phyloP scores from a whole-genome alignment of 805 yeast species.

The Metschnikowia lachancei region DNA sequence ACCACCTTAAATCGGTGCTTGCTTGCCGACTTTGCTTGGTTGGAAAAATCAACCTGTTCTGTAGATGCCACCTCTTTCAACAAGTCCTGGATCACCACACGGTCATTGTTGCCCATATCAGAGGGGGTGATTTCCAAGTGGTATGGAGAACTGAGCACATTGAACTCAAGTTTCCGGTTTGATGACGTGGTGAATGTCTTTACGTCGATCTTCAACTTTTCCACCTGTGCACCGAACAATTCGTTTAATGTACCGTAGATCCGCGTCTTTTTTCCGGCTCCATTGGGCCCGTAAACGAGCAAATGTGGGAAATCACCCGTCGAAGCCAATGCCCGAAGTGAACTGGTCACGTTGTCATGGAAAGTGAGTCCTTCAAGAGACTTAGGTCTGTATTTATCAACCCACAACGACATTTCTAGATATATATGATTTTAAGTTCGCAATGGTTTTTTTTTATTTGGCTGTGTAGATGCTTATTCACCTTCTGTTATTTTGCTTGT shows the following conservation, averaged over 20 bases:
- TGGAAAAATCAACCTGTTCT: slow-evolving; percentile 83
- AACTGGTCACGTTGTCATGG: slow-evolving; percentile 61
- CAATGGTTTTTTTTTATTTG: too few relatives aligned
- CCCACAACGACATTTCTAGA: slow-evolving; percentile 84
- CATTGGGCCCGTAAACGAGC: slow-evolving; percentile 90
- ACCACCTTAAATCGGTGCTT: slow-evolving; percentile 70
- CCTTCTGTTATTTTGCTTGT: too few relatives aligned
- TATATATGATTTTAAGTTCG: too few relatives aligned
- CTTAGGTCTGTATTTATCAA: slow-evolving; percentile 87
- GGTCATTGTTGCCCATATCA: slow-evolving; percentile 93
- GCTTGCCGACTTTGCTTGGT: slow-evolving; percentile 37
- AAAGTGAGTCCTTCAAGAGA: slow-evolving; percentile 60
- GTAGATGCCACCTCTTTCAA: slow-evolving; percentile 93
- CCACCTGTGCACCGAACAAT: slow-evolving; percentile 79
- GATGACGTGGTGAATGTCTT: slow-evolving; percentile 75
- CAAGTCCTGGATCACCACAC: slow-evolving; percentile 91
- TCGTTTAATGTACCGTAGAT: slow-evolving; percentile 75
- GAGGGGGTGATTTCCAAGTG: slow-evolving; percentile 96
- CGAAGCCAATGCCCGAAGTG: slow-evolving; percentile 56
- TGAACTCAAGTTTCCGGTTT: slow-evolving; percentile 81
- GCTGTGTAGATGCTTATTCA: too few relatives aligned
- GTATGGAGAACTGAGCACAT: slow-evolving; percentile 85
- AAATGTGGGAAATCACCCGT: slow-evolving; percentile 92
- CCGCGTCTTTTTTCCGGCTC: slow-evolving; percentile 96
- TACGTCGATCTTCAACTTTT: slow-evolving; percentile 80